Conservation (phyloP, 192 early-diverging fungal genomes). For the Rhizophagus prolifer region DNA sequence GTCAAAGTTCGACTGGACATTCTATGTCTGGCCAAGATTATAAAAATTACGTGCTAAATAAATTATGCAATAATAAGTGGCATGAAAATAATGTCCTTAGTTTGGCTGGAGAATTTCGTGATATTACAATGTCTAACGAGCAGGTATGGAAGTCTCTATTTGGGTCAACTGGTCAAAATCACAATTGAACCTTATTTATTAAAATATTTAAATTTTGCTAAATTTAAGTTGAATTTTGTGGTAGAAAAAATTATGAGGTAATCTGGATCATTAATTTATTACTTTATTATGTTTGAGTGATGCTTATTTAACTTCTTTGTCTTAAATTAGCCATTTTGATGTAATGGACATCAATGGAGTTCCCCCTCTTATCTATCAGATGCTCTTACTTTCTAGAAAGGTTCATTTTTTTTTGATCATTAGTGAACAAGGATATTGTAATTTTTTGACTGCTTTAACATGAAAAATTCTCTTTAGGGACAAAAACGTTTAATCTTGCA, state of each 20-base stretch:
- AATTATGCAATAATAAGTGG: constrained; percentile 40
- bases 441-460: neutral
- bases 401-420: constrained; percentile 30
- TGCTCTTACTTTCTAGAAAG: constrained; percentile 64
- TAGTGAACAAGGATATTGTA: neutral
- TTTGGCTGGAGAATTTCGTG: constrained; percentile 34
- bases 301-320: neutral
- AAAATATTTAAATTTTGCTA: neutral
- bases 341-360: constrained; percentile 52
- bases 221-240: neutral
- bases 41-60: constrained; percentile 37
- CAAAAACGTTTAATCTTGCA: constrained; percentile 53
- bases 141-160: constrained; percentile 30
- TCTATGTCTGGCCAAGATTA: constrained; percentile 36
- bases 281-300: neutral
- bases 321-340: constrained; percentile 40
- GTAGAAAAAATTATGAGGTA: constrained; percentile 44
- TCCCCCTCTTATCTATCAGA: constrained; percentile 66
- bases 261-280: neutral
- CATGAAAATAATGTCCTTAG: constrained; percentile 36
- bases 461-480: constrained; percentile 37
- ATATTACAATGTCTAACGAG: constrained; percentile 38
- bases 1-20: constrained; percentile 24
- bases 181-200: neutral
- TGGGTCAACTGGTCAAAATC: neutral